Base-by-base conservation (phyloP, 768 basidiomycete genomes). In the Lactifluus echinatus region DNA sequence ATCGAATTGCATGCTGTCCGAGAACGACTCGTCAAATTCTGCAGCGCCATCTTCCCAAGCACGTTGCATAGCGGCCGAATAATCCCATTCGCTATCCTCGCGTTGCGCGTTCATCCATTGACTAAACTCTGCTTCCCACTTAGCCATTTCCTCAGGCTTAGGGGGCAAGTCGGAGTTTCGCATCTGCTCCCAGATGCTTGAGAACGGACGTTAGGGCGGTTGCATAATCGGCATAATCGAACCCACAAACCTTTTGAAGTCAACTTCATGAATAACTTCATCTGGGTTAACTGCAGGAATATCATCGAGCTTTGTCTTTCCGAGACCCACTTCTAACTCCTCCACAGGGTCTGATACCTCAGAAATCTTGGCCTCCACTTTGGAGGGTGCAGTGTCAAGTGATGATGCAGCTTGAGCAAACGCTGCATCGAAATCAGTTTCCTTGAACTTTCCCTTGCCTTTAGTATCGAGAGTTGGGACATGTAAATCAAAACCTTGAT, bases 41-140 rank as follows among this genome's bases (percentile, higher is more conserved):
- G 23, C 39, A 6, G 31, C 37, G 2, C 53, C 73, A 70, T 59
- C 79, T 72, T 10, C 79, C 78, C 17, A 91, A 53, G 79, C 80
- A 50, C 74, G 68, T 64, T 85, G 79, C 79, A 89, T 85, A 19
- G 70, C 71, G 2, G 71, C 69, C 15, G 82, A 81, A 47, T 82
- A 66, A 34, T 70, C 86, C 53, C 73, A 69, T n/a, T 84, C 81
- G 1, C 81, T 68, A 29, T 73, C 72, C 21, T 87, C 83, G 29
- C 85, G 79, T 56, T 84, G 76, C 8, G 78, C 67, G 33, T 75
- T 76, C 86, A 91, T 87, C 40, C 89, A 71, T 57, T 89, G 83
- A 66, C 85, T 84, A 61, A 91, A 86, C 67, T 91, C 83, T 6
- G 87, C 79, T 69, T 92, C 90, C 89, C 89, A 91, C 68, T 83